These are phyloP conservation scores for Colletotrichum neosansevieriae DNA, from an alignment of 2,329 filamentous ascomycete species.

Conservation along the genomic window DNA sequence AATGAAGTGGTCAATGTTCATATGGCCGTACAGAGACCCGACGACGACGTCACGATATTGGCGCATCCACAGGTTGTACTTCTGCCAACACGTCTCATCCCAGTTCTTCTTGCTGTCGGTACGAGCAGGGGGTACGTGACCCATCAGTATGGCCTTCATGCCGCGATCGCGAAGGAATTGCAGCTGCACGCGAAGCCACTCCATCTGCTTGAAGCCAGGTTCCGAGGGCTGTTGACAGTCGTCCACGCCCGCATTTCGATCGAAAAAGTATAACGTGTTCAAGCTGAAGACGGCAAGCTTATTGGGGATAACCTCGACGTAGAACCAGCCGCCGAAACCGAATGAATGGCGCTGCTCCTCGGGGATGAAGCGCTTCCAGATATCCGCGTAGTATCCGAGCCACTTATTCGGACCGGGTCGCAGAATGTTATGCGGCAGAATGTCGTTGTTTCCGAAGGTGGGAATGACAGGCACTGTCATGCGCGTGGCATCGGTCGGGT, in stretches of 20 bases:
- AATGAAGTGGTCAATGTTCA: constrained; percentile 99
- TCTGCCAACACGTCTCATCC: constrained; percentile 99
- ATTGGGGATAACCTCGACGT: constrained; percentile 88
- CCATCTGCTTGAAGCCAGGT: constrained; percentile 93
- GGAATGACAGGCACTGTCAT: constrained; percentile 85
- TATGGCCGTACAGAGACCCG: constrained; percentile 86
- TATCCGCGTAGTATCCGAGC: constrained; percentile 79
- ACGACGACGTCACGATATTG: constrained; percentile 93
- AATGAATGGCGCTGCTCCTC: constrained; percentile 94
- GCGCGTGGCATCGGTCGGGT: constrained; percentile 64
- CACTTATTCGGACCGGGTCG: constrained; percentile 86
- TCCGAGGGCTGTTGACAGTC: constrained; percentile 84
- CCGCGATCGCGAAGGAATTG: constrained; percentile 83
- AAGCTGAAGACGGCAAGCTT: constrained; percentile 91
- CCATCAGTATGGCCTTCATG: constrained; percentile 95
- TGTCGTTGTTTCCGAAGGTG: constrained; percentile 96
- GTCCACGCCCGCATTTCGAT: constrained; percentile 92
- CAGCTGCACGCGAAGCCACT: constrained; percentile 93
- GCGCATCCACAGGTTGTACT: constrained; percentile 90
- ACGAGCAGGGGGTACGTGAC: constrained; percentile 92
- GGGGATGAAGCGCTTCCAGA: constrained; percentile 91
- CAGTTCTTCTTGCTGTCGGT: constrained; percentile 87
- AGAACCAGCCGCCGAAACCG: constrained; percentile 93
- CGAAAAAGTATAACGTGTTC: constrained; percentile 97
- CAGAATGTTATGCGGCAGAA: constrained; percentile 96